Evolutionary conservation across 2,329 filamentous ascomycete species (phyloP).

Genomic region (Amylocarpus encephaloides): DNA sequence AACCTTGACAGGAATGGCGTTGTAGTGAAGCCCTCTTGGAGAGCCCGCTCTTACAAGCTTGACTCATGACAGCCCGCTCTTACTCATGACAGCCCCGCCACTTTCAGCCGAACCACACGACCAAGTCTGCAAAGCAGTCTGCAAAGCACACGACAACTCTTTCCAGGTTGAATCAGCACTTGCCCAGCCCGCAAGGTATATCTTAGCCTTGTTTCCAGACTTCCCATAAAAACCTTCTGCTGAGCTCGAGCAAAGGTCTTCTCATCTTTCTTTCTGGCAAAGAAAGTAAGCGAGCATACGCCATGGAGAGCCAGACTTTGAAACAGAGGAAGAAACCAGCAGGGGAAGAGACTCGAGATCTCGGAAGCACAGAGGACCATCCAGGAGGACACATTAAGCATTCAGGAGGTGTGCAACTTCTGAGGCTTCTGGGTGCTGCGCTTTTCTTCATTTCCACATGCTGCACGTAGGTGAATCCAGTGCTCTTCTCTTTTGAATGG

Average conservation of each 20-base stretch:
- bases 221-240: not conserved
- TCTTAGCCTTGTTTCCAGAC: not conserved
- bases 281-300: not conserved
- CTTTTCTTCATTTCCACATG: conserved; percentile 27
- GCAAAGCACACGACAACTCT: conserved; percentile 18
- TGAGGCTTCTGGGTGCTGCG: conserved; percentile 25
- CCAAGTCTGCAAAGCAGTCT: conserved; percentile 4
- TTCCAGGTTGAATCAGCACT: not conserved
- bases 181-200: not conserved
- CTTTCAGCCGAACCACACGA: conserved; percentile 5
- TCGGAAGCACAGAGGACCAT: conserved; percentile 20
- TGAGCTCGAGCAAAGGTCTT: not conserved
- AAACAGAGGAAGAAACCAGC: conserved; percentile 23
- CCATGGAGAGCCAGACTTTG: conserved; percentile 21
- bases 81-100: too few relatives aligned
- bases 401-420: conserved; percentile 22
- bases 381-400: conserved; percentile 32
- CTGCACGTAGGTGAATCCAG: conserved; percentile 24
- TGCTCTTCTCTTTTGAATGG: not conserved
- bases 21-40: too few relatives aligned
- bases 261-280: not conserved
- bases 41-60: too few relatives aligned
- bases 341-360: not conserved
- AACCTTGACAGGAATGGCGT: too few relatives aligned
- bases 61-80: too few relatives aligned